A percentile compares a stretch with the other conserved stretches of the same genome.
phyloP scores from a whole-genome alignment of 768 basidiomycete species.

The Amylocystis lapponica region DNA sequence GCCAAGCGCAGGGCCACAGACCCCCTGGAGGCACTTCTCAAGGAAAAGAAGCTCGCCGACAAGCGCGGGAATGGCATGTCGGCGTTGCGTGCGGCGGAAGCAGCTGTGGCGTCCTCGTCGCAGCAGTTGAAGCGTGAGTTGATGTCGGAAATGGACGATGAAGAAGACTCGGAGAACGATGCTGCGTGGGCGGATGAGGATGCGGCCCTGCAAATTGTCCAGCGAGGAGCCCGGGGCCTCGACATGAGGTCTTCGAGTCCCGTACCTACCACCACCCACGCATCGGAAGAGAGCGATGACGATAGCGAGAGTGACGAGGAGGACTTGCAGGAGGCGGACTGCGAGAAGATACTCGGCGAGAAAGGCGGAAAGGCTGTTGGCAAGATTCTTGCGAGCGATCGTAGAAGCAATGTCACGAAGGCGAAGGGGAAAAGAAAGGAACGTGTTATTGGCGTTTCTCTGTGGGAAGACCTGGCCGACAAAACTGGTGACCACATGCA shows the following conservation, averaged over 20 bases:
- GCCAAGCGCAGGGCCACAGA: no score
- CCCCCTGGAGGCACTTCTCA: conserved; percentile 41
- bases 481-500: conserved; percentile 35
- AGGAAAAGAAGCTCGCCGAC: conserved; percentile 20
- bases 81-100: conserved; percentile 16
- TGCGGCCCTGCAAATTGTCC: conserved; percentile 1
- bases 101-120: conserved; percentile 2
- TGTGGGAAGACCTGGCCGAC: conserved; percentile 25
- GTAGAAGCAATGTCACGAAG: conserved; percentile 12
- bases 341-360: conserved; percentile 23
- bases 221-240: background rate
- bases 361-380: conserved; percentile 26
- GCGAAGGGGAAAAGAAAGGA: conserved; percentile 9
- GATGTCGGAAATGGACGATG: conserved; percentile 18
- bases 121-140: conserved; percentile 16
- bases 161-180: conserved; percentile 19
- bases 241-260: conserved; percentile 2
- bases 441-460: conserved; percentile 17
- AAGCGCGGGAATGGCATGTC: conserved; percentile 16
- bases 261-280: conserved; percentile 20
- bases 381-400: conserved; percentile 21
- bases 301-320: conserved; percentile 9
- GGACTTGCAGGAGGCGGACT: conserved; percentile 14
- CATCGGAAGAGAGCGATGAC: conserved; percentile 1
- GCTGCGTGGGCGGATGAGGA: conserved; percentile 8